Conservation (phyloP, 352 stramenopile species). For the Phytophthora syringae region DNA sequence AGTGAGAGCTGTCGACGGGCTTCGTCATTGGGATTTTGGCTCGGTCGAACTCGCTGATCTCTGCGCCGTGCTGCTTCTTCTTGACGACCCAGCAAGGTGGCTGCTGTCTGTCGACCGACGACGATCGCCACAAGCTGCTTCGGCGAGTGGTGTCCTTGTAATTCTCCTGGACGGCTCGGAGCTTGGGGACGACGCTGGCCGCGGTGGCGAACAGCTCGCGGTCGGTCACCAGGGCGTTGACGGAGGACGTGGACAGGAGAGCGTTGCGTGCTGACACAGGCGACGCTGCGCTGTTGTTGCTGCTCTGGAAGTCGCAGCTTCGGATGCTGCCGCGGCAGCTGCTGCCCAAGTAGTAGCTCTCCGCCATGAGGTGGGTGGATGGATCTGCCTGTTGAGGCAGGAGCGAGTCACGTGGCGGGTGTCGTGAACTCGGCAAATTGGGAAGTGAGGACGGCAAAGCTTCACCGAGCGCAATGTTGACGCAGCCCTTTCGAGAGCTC, state of each 20-base stretch:
- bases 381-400: constrained; percentile 2
- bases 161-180: constrained; percentile 41
- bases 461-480: constrained; percentile 19
- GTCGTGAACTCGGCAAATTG: constrained; percentile 21
- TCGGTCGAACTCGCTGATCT: constrained; percentile 64
- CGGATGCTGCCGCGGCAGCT: constrained; percentile 39
- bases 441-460: constrained; percentile 27
- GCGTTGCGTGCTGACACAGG: constrained; percentile 35
- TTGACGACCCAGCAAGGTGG: constrained; percentile 43
- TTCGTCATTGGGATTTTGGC: constrained; percentile 22
- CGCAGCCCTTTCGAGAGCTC: constrained; percentile 18
- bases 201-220: constrained; percentile 44
- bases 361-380: constrained; percentile 22
- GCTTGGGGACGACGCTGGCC: constrained; percentile 41
- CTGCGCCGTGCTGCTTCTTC: constrained; percentile 49
- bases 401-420: background rate
- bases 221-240: constrained; percentile 41
- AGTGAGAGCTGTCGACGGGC: constrained; percentile 16
- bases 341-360: constrained; percentile 40
- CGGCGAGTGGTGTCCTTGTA: constrained; percentile 16
- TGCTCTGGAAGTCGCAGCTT: constrained; percentile 46
- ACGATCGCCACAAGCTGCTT: constrained; percentile 19
- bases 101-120: constrained; percentile 12
- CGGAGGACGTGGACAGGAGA: constrained; percentile 36
- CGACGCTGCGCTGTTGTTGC: constrained; percentile 35